Percentiles rank a stretch among this genome's conserved stretches.
Evolutionary conservation across 805 yeast genomes (phyloP).

Genomic region (Kluyveromyces aestuarii): DNA sequence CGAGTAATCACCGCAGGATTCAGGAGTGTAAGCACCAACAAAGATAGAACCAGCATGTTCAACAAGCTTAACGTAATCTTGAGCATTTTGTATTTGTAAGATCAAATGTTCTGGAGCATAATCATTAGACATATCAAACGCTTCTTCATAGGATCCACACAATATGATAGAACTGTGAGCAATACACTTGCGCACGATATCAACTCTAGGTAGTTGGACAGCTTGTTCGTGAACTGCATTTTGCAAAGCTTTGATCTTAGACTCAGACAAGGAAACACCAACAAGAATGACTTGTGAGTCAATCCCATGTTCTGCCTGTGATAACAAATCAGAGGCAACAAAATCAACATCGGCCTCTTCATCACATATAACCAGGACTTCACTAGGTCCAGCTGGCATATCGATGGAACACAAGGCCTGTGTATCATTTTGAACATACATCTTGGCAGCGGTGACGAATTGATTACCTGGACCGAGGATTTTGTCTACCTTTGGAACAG

Average conservation of each 20-base stretch:
- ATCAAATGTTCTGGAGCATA: conserved; percentile 98
- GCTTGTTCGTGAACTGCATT: conserved; percentile 84
- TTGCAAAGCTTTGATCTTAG: conserved; percentile 61
- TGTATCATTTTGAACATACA: conserved; percentile 93
- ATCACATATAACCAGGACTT: conserved; percentile 94
- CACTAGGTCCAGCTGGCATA: conserved; percentile 99
- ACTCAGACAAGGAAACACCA: conserved; percentile 60
- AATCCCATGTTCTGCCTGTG: conserved; percentile 98
- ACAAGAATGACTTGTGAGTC: conserved; percentile 94
- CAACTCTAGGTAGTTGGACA: conserved; percentile 75
- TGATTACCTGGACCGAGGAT: conserved; percentile 99
- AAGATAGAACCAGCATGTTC: conserved; percentile 94
- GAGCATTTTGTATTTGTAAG: conserved; percentile 77
- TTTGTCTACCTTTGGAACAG: conserved; percentile 90
- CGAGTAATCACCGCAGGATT: conserved; percentile 96
- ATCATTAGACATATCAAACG: conserved; percentile 75
- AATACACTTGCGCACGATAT: conserved; percentile 85
- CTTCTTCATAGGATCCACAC: conserved; percentile 65
- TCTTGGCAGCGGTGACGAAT: conserved; percentile 98
- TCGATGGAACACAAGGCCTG: conserved; percentile 93
- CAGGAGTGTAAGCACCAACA: conserved; percentile 95
- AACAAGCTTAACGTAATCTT: conserved; percentile 57
- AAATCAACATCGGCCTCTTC: conserved; percentile 82
- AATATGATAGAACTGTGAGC: conserved; percentile 78
- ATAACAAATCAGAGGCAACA: conserved; percentile 91